phyloP scores from a whole-genome alignment of 2,329 filamentous ascomycete species.

The Pleoardoris graminearum region DNA sequence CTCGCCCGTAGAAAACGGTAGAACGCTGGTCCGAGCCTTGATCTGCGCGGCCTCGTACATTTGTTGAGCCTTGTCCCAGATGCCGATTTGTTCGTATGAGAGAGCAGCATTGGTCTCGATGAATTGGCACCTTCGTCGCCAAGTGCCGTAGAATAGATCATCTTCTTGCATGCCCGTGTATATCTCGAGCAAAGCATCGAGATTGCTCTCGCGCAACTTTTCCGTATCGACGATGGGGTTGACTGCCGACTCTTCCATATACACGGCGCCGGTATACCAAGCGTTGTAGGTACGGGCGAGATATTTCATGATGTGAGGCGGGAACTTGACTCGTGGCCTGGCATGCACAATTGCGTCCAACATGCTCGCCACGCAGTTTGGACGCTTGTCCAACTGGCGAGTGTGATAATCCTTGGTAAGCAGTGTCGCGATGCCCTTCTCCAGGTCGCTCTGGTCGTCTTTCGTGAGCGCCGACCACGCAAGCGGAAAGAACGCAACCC shows the following conservation, averaged over 20 bases:
- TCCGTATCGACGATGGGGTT: constrained; percentile 82
- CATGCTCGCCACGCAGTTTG: constrained; percentile 92
- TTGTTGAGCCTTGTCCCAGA: constrained; percentile 98
- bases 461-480: constrained; percentile 87
- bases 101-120: constrained; percentile 96
- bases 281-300: constrained; percentile 91
- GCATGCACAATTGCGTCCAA: constrained; percentile 85
- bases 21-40: constrained; percentile 92
- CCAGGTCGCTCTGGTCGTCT: constrained; percentile 87
- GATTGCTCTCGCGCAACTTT: constrained; percentile 85
- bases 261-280: constrained; percentile 93
- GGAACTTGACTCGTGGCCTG: constrained; percentile 86
- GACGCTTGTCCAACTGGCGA: constrained; percentile 89
- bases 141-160: constrained; percentile 96
- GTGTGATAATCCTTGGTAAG: constrained; percentile 95
- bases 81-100: constrained; percentile 97
- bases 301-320: constrained; percentile 94
- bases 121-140: constrained; percentile 92
- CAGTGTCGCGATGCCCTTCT: constrained; percentile 86
- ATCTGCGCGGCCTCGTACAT: constrained; percentile 97
- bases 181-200: constrained; percentile 92
- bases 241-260: constrained; percentile 87
- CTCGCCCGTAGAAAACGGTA: constrained; percentile 93
- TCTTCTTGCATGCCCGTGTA: constrained; percentile 92
- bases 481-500: constrained; percentile 88